Evolutionary conservation across 1,284 basidiomycete species (phyloP).

Genomic region (Quambalaria eucalypti): DNA sequence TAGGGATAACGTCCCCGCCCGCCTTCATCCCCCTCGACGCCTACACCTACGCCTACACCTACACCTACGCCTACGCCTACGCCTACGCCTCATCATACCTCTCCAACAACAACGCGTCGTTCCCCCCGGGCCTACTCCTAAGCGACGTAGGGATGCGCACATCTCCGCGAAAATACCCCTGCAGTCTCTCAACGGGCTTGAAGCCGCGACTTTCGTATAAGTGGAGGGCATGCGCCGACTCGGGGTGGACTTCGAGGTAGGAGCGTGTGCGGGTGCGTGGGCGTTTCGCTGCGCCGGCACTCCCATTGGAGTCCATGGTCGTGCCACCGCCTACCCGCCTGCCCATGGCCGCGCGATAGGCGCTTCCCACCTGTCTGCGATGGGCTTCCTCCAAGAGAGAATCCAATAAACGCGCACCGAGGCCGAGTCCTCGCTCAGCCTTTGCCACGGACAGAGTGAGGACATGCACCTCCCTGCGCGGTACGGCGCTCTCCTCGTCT

Average conservation of each 20-base stretch:
- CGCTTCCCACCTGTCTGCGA: constrained; percentile 2
- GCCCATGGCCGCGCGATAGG: background rate
- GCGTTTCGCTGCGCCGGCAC: too few species aligned
- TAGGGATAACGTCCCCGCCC: too few species aligned
- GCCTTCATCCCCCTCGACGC: too few species aligned
- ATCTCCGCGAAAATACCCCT: constrained; percentile 31
- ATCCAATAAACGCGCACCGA: constrained; percentile 27
- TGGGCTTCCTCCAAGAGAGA: constrained; percentile 20
- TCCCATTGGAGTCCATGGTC: constrained; percentile 14
- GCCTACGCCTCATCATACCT: constrained; percentile 6
- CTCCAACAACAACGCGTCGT: constrained; percentile 29
- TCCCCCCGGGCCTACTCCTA: constrained; percentile 23
- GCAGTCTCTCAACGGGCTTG: constrained; percentile 1
- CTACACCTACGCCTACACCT: too few species aligned
- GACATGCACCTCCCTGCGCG: constrained; percentile 21
- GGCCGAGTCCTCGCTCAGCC: constrained; percentile 28
- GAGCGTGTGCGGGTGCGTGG: constrained; percentile 13
- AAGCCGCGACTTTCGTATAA: constrained; percentile 25
- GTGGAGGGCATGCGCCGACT: constrained; percentile 19
- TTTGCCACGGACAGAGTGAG: constrained; percentile 27
- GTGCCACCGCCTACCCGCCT: background rate
- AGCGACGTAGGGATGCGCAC: constrained; percentile 18
- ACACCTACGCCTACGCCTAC: too few species aligned
- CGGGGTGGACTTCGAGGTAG: constrained; percentile 29
- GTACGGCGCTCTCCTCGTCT: background rate